Evolutionary conservation across 73 alveolate species (phyloP).

Genomic region (Tetrahymena borealis): DNA sequence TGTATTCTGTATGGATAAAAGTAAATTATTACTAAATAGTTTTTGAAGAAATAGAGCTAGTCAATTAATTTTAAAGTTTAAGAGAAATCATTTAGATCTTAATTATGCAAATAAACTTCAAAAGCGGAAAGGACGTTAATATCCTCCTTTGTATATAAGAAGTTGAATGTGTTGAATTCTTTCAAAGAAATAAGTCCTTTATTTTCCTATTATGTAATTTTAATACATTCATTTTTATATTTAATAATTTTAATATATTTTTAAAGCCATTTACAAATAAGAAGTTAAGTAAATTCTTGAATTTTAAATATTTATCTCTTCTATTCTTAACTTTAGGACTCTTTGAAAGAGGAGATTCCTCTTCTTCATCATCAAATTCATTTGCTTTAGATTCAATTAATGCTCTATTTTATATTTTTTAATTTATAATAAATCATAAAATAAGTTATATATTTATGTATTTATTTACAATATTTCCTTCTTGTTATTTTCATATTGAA

Average conservation of each 20-base stretch:
- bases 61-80: neutral
- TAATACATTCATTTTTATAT: neutral
- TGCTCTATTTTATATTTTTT: neutral
- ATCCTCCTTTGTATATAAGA: neutral
- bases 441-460: no score
- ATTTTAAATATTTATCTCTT: neutral
- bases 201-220: neutral
- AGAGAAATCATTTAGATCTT: neutral
- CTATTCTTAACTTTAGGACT: neutral
- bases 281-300: neutral
- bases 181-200: neutral
- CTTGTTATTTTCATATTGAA: neutral
- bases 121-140: neutral
- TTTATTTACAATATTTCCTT: neutral
- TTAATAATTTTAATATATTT: neutral
- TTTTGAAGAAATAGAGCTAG: neutral
- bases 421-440: neutral
- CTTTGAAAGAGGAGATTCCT: neutral
- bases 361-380: neutral
- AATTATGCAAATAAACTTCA: neutral
- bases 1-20: neutral
- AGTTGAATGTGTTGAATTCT: neutral
- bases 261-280: neutral
- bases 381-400: neutral
- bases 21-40: neutral